Percentiles rank a stretch among this genome's conserved stretches.
Conservation (phyloP, 345 rosid genomes). For the Adansonia digitata region DNA sequence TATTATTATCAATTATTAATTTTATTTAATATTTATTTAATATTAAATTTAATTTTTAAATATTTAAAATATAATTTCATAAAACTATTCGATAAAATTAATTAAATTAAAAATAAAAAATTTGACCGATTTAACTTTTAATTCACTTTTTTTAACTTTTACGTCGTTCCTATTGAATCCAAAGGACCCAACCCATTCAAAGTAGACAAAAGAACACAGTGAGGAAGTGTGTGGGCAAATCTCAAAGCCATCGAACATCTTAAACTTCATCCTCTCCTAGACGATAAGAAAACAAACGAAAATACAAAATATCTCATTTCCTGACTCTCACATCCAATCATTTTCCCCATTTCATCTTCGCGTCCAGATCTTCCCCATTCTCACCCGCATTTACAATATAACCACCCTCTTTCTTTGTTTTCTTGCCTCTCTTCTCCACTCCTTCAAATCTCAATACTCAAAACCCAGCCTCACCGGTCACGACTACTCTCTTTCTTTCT, state of each 20-base stretch:
- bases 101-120: too few relatives aligned
- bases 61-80: too few relatives aligned
- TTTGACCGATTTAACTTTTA: too few relatives aligned
- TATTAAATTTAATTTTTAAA: too few relatives aligned
- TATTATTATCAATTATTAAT: too few relatives aligned
- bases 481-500: constrained; percentile 7
- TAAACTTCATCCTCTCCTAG: constrained; percentile 58
- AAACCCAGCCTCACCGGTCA: background rate
- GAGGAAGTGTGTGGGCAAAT: background rate
- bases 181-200: too few relatives aligned
- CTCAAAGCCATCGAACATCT: constrained; percentile 32
- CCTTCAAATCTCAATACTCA: background rate
- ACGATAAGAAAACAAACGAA: constrained; percentile 44
- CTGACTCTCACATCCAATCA: constrained; percentile 27
- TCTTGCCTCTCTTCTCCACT: background rate
- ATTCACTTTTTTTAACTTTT: too few relatives aligned
- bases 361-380: constrained; percentile 36
- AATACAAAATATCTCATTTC: constrained; percentile 20
- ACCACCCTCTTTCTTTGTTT: background rate
- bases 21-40: too few relatives aligned
- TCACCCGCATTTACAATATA: background rate
- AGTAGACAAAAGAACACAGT: too few relatives aligned
- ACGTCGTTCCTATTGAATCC: too few relatives aligned
- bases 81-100: too few relatives aligned
- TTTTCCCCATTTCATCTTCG: constrained; percentile 19